Evolutionary conservation across 352 stramenopile species (phyloP).

Genomic region (Globisporangium okanoganense): DNA sequence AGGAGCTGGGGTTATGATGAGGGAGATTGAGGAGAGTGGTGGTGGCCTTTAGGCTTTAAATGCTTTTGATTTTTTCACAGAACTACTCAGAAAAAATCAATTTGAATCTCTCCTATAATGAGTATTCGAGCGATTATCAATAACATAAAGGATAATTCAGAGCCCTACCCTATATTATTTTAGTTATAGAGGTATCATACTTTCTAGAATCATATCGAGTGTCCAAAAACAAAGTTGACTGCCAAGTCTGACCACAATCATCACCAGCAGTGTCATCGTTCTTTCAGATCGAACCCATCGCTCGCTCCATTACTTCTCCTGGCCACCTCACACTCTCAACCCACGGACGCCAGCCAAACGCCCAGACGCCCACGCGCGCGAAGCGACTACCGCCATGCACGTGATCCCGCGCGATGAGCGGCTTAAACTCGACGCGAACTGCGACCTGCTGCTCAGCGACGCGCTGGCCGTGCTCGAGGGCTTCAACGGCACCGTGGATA

Average conservation of each 20-base stretch:
- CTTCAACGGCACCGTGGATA: constrained; percentile 35
- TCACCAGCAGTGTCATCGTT: too few species aligned
- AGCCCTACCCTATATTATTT: not conserved
- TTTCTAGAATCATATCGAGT: not conserved
- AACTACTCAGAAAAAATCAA: not conserved
- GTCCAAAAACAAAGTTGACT: not conserved
- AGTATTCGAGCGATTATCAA: not conserved
- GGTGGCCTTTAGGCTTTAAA: too few species aligned
- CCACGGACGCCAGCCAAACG: too few species aligned
- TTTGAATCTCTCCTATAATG: not conserved
- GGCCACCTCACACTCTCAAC: not conserved
- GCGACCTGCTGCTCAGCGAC: constrained; percentile 44
- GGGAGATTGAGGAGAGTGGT: too few species aligned
- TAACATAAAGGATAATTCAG: not conserved
- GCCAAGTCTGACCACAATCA: too few species aligned
- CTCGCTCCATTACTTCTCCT: not conserved
- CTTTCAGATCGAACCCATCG: too few species aligned
- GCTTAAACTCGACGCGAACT: constrained; percentile 32
- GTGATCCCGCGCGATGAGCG: constrained; percentile 34
- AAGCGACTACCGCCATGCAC: constrained; percentile 11
- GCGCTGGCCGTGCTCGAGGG: constrained; percentile 33
- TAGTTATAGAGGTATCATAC: not conserved
- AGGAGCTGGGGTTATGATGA: not conserved
- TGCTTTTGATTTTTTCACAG: not conserved
- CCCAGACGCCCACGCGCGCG: not conserved